Base-by-base conservation (phyloP, 73 alveolate genomes). In the Paramecium bursaria region DNA sequence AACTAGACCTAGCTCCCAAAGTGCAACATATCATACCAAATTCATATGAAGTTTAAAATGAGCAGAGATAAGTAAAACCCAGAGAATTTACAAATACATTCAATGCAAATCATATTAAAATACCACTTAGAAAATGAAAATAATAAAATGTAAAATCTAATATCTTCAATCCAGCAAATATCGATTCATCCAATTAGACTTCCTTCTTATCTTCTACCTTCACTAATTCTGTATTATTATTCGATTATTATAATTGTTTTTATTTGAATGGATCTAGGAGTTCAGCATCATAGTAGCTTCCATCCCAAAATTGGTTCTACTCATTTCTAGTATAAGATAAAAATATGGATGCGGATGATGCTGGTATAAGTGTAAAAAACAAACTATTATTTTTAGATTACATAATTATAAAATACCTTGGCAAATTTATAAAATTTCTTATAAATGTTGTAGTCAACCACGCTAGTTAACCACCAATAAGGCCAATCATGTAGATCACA, bases 51-150 rank as follows among this genome's bases (percentile, higher is more conserved):
- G 39, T n/a, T 1, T 14, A 46, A 22, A 61, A 61, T 21, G 33
- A 75, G 50, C 73, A 79, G 23, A 79, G 76, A 54, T 31, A 39
- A 13, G 74, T 48, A 42, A 61, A 48, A 42, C 42, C 51, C 39
- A 79, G 26, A 26, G 89, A 79, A 48, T 79, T 79, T 46, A 79
- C 89, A 23, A 79, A 54, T 22, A 54, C 89, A 53, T 79, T 50
- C 54, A 55, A 79, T 15, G 75, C 77, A 6, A 54, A 48, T 55
- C 46, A 79, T 55, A 79, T 31, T 50, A 79, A 79, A 79, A 79
- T 79, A n/a, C 89, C 89, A 17, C 54, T 79, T 33, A 79, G 89
- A 79, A 79, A 54, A 53, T 79, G 89, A 79, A 33, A 17, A 9
- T 2, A 22, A 21, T 15, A 17, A 53, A 2, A 13, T 17, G n/a